Base-by-base conservation (phyloP, 1,284 basidiomycete genomes). In the Thelephora terrestris region DNA sequence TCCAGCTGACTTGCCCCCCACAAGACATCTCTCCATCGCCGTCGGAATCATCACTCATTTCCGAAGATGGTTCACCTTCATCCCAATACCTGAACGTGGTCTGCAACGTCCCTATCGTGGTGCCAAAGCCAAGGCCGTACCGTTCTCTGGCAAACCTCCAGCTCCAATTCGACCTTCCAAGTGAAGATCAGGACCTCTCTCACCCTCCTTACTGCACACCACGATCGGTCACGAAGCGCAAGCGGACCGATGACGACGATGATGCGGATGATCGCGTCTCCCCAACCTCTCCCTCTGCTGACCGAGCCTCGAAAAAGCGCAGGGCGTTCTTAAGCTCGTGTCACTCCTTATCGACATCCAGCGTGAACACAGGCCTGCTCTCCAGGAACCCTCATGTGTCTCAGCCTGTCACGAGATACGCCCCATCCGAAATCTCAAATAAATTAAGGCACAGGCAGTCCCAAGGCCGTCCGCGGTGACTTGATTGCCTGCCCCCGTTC, bases 101-200 rank as follows among this genome's bases (percentile, higher is more conserved):
- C 7, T 81, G 78, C 65, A 73, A 79, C 52, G 76, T 78, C 4
- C 80, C 80, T 18, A 67, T 83, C 43, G 65, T 82, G 52, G 80
- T 79, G 0, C 80, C 81, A 10, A 75, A 74, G 21, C 81, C 81
- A 0, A 72, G 83, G 34, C 80, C 80, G 2, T 82, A 79, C 62
- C 78, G 80, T 51, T 79, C 79, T 5, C 80, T 81, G 18, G 77
- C 74, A 0, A 81, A 82, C 61, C 73, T 83, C 49, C 75, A 79
- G 51, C 81, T 57, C 46, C 50, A 58, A 50, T 54, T 78, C 56
- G 78, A 81, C 47, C 65, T 78, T 29, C 81, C 80, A 0, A 80
- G 81, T 61, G 67, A 76, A n/a, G 79, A 81, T 61, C 77, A 81
- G 57, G 79, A 83, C 57, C 73, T 83, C 43, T 83, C 81, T 0